Conservation (phyloP, 257 asterid species). For the Pogostemon cablin region DNA sequence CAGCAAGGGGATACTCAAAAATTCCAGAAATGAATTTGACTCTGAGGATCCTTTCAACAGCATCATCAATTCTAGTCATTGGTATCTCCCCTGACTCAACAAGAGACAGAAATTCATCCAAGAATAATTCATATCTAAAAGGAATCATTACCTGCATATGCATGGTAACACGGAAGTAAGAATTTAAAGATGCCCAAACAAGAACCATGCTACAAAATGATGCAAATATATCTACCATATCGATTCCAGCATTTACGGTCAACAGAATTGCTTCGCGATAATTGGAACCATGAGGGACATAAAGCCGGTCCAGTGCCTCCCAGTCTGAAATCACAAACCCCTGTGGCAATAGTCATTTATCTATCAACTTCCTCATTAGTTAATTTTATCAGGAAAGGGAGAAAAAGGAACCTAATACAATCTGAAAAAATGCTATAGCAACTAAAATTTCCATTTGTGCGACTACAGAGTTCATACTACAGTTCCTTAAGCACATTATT, state of each 20-base stretch:
- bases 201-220: constrained; percentile 21
- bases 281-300: constrained; percentile 62
- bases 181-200: constrained; percentile 18
- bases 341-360: constrained; percentile 45
- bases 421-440: neutral
- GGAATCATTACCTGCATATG: constrained; percentile 95
- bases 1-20: constrained; percentile 79
- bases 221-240: constrained; percentile 57
- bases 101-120: constrained; percentile 72
- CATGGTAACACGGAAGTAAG: constrained; percentile 17
- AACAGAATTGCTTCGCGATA: constrained; percentile 55
- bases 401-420: neutral
- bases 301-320: constrained; percentile 74
- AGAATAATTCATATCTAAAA: constrained; percentile 75
- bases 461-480: neutral
- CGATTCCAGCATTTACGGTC: constrained; percentile 75
- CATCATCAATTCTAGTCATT: constrained; percentile 82
- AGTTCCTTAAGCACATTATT: neutral
- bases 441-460: constrained; percentile 17
- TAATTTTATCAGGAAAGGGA: neutral
- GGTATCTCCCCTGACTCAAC: constrained; percentile 88
- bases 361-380: constrained; percentile 26
- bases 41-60: constrained; percentile 90
- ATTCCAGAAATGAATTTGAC: constrained; percentile 86
- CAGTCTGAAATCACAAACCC: constrained; percentile 88